Evolutionary conservation across 2,329 filamentous ascomycete genomes (phyloP).

Genomic region (Clonostachys sp.): DNA sequence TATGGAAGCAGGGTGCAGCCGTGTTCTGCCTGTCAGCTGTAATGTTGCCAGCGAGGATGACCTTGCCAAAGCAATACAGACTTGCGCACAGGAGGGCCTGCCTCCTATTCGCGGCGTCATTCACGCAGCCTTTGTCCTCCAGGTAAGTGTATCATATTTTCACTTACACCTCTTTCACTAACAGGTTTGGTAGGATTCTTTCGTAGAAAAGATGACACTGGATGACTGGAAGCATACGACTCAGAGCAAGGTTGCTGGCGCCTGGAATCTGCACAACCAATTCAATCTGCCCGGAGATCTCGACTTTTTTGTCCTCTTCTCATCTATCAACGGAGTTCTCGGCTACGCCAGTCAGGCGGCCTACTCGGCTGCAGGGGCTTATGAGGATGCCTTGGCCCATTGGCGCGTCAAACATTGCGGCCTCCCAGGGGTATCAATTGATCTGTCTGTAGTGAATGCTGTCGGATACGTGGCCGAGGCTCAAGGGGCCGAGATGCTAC

Average conservation of each 20-base stretch:
- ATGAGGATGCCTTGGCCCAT: neutral
- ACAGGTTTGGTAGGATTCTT: conserved; percentile 8
- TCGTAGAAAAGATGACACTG: conserved; percentile 26
- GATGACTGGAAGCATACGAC: conserved; percentile 22
- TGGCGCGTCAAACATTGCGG: conserved; percentile 11
- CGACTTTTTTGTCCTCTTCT: conserved; percentile 38
- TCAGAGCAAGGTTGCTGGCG: conserved; percentile 29
- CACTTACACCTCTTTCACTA: too few species aligned
- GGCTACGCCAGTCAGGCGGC: conserved; percentile 25
- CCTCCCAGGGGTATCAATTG: conserved; percentile 39
- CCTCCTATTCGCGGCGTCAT: conserved; percentile 16
- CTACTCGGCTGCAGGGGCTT: conserved; percentile 13
- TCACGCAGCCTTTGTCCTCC: conserved; percentile 10
- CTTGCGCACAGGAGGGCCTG: conserved; percentile 6
- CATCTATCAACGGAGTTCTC: conserved; percentile 23
- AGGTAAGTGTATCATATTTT: too few species aligned
- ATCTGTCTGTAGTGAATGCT: conserved; percentile 46
- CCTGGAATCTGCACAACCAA: conserved; percentile 30
- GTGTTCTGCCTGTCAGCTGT: conserved; percentile 19
- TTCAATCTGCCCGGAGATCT: conserved; percentile 9
- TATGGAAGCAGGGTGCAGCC: conserved; percentile 1
- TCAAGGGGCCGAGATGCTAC: conserved; percentile 8
- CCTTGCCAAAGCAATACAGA: conserved; percentile 7
- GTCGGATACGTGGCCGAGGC: conserved; percentile 46
- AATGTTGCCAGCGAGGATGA: conserved; percentile 33